Percentiles rank a stretch among this genome's conserved stretches.
phyloP scores from a whole-genome alignment of 768 basidiomycete genomes.

The Tulasnella sp. region DNA sequence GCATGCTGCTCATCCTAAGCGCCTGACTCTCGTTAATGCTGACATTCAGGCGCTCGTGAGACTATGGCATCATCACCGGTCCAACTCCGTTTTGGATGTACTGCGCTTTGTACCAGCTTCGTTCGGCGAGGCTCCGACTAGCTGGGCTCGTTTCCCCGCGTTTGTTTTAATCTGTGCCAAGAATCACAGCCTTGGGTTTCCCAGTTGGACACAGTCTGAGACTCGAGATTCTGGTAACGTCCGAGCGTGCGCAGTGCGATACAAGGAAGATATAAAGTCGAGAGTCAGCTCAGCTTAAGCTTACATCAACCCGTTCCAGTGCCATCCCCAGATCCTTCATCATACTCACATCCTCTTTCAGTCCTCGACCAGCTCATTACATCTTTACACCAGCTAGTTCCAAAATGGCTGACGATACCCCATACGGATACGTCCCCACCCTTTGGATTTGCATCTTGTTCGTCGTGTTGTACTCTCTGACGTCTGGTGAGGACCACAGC shows the following conservation, averaged over 20 bases:
- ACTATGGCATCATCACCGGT: neutral
- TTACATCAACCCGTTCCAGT: neutral
- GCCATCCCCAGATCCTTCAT: neutral
- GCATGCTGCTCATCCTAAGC: neutral
- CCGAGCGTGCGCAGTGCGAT: neutral
- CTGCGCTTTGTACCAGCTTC: neutral
- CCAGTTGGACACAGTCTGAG: neutral
- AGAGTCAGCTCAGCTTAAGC: neutral
- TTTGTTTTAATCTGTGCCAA: neutral
- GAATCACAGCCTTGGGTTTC: neutral
- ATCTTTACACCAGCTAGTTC: neutral
- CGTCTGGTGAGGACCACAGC: neutral
- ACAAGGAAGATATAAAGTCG: neutral
- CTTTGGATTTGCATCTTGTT: conserved; percentile 29
- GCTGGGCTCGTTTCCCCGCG: neutral
- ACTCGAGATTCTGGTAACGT: neutral
- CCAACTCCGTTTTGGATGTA: neutral
- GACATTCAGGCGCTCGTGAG: neutral
- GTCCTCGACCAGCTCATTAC: neutral
- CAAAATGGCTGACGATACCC: conserved; percentile 14
- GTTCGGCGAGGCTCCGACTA: neutral
- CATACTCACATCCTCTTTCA: too few species aligned
- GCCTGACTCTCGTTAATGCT: neutral
- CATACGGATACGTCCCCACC: conserved; percentile 35
- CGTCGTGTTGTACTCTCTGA: conserved; percentile 28